phyloP scores from a whole-genome alignment of 2,329 filamentous ascomycete genomes.

The Diaporthe citrichinensis region DNA sequence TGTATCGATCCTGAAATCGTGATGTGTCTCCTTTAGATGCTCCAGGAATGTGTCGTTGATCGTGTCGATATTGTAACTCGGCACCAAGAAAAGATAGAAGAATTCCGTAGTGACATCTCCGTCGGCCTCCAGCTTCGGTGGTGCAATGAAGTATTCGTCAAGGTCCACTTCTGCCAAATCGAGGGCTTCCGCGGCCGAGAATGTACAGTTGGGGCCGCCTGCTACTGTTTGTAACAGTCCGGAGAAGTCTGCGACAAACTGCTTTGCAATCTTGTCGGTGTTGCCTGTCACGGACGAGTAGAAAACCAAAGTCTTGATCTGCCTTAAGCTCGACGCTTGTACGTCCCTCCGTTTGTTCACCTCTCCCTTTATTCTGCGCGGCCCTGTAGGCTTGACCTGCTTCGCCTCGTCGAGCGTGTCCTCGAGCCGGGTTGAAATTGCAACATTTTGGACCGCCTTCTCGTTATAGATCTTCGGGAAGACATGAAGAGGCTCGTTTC shows the following conservation, averaged over 20 bases:
- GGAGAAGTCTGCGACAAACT: conserved; percentile 71
- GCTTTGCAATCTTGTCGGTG: conserved; percentile 80
- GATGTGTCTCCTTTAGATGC: conserved; percentile 91
- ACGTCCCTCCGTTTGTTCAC: conserved; percentile 53
- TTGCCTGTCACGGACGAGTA: conserved; percentile 90
- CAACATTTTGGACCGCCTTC: conserved; percentile 19
- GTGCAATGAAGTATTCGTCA: conserved; percentile 90
- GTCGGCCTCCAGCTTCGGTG: conserved; percentile 72
- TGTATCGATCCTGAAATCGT: conserved; percentile 97
- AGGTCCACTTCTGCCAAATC: conserved; percentile 91
- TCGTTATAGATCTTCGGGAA: conserved; percentile 54
- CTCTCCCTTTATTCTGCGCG: conserved; percentile 61
- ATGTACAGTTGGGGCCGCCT: conserved; percentile 53
- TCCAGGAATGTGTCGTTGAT: conserved; percentile 90
- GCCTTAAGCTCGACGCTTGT: conserved; percentile 49
- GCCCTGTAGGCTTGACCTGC: conserved; percentile 55
- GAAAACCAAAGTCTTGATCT: conserved; percentile 84
- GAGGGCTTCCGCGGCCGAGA: conserved; percentile 73
- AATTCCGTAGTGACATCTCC: conserved; percentile 66
- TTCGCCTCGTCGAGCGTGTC: conserved; percentile 48
- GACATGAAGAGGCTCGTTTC: conserved; percentile 52
- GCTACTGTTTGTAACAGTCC: conserved; percentile 65
- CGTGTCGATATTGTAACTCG: conserved; percentile 95
- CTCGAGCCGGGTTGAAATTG: conserved; percentile 15
- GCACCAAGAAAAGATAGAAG: conserved; percentile 88